Evolutionary conservation across 2,329 filamentous ascomycete species (phyloP).

Genomic region (Colletotrichum sp.): DNA sequence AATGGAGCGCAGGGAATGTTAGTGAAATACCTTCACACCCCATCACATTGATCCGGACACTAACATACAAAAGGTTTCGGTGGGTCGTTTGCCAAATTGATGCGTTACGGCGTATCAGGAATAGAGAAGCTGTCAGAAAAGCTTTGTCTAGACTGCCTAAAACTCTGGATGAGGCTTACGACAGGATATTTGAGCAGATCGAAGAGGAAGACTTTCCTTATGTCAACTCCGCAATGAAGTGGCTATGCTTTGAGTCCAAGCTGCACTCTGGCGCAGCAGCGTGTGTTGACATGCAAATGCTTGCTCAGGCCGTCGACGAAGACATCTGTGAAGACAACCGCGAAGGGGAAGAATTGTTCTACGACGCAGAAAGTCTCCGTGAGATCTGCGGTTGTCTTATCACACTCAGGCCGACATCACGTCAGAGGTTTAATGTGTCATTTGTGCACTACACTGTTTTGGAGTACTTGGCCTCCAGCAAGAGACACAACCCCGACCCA

Average conservation of each 20-base stretch:
- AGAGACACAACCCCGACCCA: accelerated
- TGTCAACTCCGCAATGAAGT: neutral
- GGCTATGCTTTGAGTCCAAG: neutral
- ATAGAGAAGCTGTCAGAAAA: accelerated
- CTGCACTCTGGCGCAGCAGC: accelerated
- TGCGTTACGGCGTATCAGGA: accelerated
- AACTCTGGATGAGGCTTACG: neutral
- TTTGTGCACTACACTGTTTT: neutral
- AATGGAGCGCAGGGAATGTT: neutral
- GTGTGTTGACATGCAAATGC: accelerated
- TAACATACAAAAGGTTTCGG: neutral
- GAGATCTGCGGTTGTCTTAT: neutral
- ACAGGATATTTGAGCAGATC: neutral
- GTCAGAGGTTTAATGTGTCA: accelerated
- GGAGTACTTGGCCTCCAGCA: neutral
- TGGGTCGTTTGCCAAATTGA: neutral
- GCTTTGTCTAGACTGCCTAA: neutral
- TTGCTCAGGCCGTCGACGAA: neutral
- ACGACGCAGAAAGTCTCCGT: accelerated
- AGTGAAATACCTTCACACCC: no score
- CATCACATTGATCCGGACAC: accelerated
- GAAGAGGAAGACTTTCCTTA: accelerated
- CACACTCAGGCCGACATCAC: neutral
- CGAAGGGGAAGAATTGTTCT: accelerated
- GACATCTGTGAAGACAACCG: accelerated